Base-by-base conservation (phyloP, 2,329 filamentous ascomycete genomes). In the Phaeosphaeria sp. region DNA sequence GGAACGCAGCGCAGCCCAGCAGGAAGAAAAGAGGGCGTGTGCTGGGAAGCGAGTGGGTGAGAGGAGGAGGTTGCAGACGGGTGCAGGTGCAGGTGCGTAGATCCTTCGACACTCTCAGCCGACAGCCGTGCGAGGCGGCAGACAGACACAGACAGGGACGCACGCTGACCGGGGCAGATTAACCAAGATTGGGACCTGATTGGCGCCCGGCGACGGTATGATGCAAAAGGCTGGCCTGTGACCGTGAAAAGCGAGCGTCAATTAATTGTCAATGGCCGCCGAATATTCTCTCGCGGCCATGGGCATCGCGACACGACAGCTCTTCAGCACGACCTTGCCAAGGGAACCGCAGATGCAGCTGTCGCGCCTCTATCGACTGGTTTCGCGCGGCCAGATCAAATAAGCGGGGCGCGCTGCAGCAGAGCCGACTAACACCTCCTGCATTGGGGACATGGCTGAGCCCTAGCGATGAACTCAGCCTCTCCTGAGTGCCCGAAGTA, bases 31-130 rank as follows among this genome's bases (percentile, higher is more conserved):
- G 49, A 51, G 33, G 20, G 59, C 42, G 50, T 2, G 56, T 40
- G 39, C 53, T 55, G 57, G 33, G 50, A 43, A 56, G 60, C 54
- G 55, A 63, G 57, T 64, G 55, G 60, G 56, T 49, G 60, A 53
- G 49, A 50, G 56, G 60, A 62, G 52, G 58, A 63, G 59, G 58
- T 61, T 53, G 65, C 56, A 65, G 56, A 54, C n/a, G 58, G 45
- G 64, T 62, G 61, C 63, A 63, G 60, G 57, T 51, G 58, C 53
- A 57, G 60, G 49, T 53, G 57, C 53, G 47, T 40, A 47, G 58
- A 65, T 62, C 56, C 48, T 49, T 36, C 30, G 60, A 33, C 43
- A 17, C 43, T 40, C 42, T 25, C 45, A 45, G 45, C 42, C 13
- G 44, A 52, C 47, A 56, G 49, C 55, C 45, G 42, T 53, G 39